Conservation (phyloP, 192 early-diverging fungal genomes). For the Rhizophagus sp. region DNA sequence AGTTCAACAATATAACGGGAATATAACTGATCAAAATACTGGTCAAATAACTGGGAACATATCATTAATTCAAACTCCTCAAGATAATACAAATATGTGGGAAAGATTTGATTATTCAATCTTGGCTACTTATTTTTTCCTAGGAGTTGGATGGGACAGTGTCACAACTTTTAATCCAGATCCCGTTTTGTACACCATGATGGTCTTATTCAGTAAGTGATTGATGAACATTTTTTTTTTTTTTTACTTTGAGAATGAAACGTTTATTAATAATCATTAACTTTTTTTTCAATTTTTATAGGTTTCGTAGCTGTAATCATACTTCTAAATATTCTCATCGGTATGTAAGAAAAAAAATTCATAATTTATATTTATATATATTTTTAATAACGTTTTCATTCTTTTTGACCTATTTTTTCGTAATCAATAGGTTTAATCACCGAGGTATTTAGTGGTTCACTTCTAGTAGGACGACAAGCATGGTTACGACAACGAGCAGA, state of each 20-base stretch:
- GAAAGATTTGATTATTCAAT: not conserved
- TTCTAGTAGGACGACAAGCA: not conserved
- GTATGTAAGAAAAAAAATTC: not conserved
- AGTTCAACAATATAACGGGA: not conserved
- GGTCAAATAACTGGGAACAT: not conserved
- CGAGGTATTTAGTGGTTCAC: conserved; percentile 4
- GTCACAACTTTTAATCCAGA: not conserved
- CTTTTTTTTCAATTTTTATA: not conserved
- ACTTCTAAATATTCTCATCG: not conserved
- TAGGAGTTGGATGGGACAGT: conserved; percentile 8
- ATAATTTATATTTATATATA: not conserved
- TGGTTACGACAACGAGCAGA: conserved; percentile 15
- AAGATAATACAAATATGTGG: not conserved
- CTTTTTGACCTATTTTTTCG: not conserved
- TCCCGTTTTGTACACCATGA: not conserved
- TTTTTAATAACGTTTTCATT: not conserved
- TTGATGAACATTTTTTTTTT: not conserved
- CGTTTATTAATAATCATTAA: too few relatives aligned
- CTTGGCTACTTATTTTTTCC: not conserved
- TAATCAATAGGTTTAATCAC: conserved; percentile 2
- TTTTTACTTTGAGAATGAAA: not conserved
- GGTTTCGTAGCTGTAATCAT: conserved; percentile 2
- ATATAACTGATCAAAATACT: not conserved
- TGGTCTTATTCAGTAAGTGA: conserved; percentile 1
- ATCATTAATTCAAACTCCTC: not conserved